Percentiles rank a stretch among this genome's conserved stretches.
Evolutionary conservation across 768 basidiomycete species (phyloP).

Genomic region (Lentinus brumalis): DNA sequence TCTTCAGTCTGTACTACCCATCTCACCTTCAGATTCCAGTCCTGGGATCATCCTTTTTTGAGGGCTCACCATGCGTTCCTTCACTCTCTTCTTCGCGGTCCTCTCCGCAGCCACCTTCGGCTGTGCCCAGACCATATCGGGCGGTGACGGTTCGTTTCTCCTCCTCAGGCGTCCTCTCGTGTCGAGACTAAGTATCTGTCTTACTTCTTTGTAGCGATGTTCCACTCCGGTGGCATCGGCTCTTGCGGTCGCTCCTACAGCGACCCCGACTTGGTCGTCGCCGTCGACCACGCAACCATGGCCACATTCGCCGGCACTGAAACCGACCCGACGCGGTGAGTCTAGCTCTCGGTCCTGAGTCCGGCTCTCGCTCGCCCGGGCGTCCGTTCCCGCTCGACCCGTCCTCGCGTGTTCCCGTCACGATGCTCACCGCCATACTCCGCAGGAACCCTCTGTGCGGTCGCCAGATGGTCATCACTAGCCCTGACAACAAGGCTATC

Average conservation of each 20-base stretch:
- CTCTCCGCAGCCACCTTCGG: background rate
- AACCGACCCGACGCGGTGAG: slow-evolving; percentile 1
- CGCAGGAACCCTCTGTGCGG: background rate
- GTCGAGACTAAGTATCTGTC: background rate
- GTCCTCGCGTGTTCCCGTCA: background rate
- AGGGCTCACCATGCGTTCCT: background rate
- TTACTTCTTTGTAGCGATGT: slow-evolving; percentile 9
- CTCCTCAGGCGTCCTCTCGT: background rate
- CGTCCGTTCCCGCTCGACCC: background rate
- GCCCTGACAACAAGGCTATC: slow-evolving; percentile 20
- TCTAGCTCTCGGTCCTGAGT: background rate
- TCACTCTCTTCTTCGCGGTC: background rate
- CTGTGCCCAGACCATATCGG: background rate
- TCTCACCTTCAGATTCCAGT: too few species aligned
- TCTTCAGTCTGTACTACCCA: too few species aligned
- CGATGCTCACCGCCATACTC: background rate
- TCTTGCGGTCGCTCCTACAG: slow-evolving; percentile 40
- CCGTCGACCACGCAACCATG: slow-evolving; percentile 25
- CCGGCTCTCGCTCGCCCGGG: background rate
- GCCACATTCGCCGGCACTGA: background rate
- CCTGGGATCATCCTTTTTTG: too few species aligned
- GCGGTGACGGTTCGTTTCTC: background rate
- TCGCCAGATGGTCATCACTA: background rate
- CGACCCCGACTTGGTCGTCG: slow-evolving; percentile 32
- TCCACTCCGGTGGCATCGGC: slow-evolving; percentile 36